phyloP scores from a whole-genome alignment of 2,329 filamentous ascomycete genomes.

The Penicillium sp. region DNA sequence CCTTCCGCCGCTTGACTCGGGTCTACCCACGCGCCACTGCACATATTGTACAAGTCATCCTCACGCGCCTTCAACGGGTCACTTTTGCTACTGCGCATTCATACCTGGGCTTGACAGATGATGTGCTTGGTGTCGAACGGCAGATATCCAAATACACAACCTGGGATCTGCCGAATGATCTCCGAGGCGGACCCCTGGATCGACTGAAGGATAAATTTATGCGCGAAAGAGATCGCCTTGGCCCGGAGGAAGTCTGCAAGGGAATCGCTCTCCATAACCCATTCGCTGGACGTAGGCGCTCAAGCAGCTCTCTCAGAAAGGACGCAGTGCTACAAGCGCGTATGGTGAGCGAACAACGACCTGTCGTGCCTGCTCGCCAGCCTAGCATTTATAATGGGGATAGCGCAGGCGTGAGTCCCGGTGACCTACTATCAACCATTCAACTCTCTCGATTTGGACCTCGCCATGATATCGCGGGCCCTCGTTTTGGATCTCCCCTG shows the following conservation, averaged over 20 bases:
- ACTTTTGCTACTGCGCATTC: conserved; percentile 93
- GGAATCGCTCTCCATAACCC: conserved; percentile 94
- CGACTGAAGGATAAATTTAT: conserved; percentile 92
- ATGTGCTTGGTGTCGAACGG: conserved; percentile 90
- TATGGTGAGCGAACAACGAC: conserved; percentile 49
- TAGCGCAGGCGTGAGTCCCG: conserved; percentile 63
- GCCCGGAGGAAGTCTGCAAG: conserved; percentile 80
- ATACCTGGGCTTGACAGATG: conserved; percentile 87
- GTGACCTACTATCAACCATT: conserved; percentile 79
- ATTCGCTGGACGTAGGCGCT: conserved; percentile 66
- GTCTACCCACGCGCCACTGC: conserved; percentile 95
- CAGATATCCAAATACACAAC: conserved; percentile 92
- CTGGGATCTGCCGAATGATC: conserved; percentile 87
- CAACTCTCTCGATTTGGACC: conserved; percentile 68
- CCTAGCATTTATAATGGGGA: conserved; percentile 34
- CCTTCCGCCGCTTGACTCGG: conserved; percentile 87
- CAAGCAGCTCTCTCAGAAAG: conserved; percentile 75
- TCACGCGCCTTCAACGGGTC: conserved; percentile 91
- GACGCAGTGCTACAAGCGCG: conserved; percentile 76
- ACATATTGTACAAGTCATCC: conserved; percentile 96
- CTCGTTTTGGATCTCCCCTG: conserved; percentile 44
- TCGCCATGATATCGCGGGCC: conserved; percentile 49
- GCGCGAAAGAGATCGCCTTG: conserved; percentile 79
- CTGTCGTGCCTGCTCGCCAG: conserved; percentile 20
- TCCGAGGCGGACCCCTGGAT: conserved; percentile 80